A percentile compares a stretch with the other conserved stretches of the same genome.
phyloP scores from a whole-genome alignment of 257 asterid species.

The Thymus mandschuricus region DNA sequence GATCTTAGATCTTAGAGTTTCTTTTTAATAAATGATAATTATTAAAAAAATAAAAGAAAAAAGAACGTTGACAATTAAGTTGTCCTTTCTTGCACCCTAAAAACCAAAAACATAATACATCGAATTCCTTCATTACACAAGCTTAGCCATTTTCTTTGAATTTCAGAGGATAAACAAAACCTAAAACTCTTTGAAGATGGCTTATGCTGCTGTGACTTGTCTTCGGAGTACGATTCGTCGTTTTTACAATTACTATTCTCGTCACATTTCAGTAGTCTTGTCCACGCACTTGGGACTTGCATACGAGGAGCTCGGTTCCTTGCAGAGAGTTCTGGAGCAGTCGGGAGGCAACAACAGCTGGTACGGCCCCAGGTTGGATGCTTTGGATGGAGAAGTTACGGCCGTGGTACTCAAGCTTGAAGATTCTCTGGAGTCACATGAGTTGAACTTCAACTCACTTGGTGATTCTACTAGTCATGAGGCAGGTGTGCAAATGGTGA shows the following conservation, averaged over 20 bases:
- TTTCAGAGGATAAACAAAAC: no score
- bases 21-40: no score
- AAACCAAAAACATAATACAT: no score
- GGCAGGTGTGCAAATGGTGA: neutral
- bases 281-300: neutral
- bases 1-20: no score
- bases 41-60: no score
- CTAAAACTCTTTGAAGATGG: neutral
- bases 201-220: constrained; percentile 5
- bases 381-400: neutral
- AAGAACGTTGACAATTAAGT: no score
- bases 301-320: neutral
- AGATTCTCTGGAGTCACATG: neutral
- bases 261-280: neutral
- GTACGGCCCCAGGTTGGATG: neutral
- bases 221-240: neutral
- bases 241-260: neutral
- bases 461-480: neutral
- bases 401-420: neutral
- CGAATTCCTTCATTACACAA: no score
- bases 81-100: no score
- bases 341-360: neutral
- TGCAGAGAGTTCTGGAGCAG: neutral
- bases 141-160: no score
- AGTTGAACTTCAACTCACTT: neutral